Evolutionary conservation across 768 basidiomycete genomes (phyloP).

Genomic region (Leccinum obscurum): DNA sequence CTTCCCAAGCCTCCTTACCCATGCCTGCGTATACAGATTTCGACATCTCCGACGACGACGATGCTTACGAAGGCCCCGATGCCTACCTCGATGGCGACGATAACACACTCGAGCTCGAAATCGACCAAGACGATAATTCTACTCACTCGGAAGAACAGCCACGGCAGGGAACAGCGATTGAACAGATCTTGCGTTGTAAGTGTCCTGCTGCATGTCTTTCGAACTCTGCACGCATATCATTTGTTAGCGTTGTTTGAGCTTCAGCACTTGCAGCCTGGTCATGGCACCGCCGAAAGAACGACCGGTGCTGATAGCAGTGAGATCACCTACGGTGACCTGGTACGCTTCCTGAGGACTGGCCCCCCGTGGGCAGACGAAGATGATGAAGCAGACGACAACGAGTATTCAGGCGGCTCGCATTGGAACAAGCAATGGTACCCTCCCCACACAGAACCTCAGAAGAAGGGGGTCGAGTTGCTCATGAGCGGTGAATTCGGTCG

Average conservation of each 20-base stretch:
- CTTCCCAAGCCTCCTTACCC: conserved; percentile 3
- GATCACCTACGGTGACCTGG: conserved; percentile 29
- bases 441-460: conserved; percentile 55
- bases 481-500: conserved; percentile 81
- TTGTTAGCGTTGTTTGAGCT: conserved; percentile 31
- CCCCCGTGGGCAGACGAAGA: conserved; percentile 35
- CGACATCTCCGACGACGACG: conserved; percentile 31
- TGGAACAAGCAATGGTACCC: conserved; percentile 36
- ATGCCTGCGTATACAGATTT: conserved; percentile 25
- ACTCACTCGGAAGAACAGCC: not conserved
- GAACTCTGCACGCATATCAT: conserved; percentile 6
- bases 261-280: conserved; percentile 22
- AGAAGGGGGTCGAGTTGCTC: conserved; percentile 63
- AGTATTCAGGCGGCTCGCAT: conserved; percentile 24
- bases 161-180: conserved; percentile 13
- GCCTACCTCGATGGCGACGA: conserved; percentile 37
- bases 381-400: conserved; percentile 40
- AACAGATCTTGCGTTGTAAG: conserved; percentile 34
- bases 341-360: conserved; percentile 19
- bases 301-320: conserved; percentile 1
- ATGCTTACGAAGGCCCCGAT: conserved; percentile 36
- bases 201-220: not conserved
- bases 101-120: conserved; percentile 36
- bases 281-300: conserved; percentile 11
- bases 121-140: conserved; percentile 23